Evolutionary conservation across 177 flowering plant species (phyloP).

Genomic region (Vitis hybrid): DNA sequence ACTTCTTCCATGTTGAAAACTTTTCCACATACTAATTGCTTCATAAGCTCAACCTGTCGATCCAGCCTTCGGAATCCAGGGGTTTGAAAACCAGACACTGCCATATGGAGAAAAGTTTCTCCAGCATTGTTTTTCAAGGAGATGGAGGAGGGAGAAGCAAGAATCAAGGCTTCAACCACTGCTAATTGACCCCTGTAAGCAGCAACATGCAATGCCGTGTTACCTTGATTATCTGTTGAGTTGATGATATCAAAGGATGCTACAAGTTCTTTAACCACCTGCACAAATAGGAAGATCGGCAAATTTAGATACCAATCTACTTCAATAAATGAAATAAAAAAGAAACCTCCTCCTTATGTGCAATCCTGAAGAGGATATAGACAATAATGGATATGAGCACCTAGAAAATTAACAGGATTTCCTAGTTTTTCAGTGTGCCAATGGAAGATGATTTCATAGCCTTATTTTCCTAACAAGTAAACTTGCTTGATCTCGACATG

Average conservation of each 20-base stretch:
- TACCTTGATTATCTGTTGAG: conserved; percentile 73
- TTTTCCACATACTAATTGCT: conserved; percentile 41
- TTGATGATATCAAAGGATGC: conserved; percentile 55
- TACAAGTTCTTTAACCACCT: conserved; percentile 74
- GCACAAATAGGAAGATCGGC: conserved; percentile 18
- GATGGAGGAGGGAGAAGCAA: conserved; percentile 49
- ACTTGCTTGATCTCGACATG: too few species aligned
- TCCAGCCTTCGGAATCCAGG: conserved; percentile 77
- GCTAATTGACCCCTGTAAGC: conserved; percentile 70
- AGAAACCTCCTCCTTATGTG: too few species aligned
- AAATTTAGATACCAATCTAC: too few species aligned
- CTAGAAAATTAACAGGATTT: too few species aligned
- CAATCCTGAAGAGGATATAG: too few species aligned
- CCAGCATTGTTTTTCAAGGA: conserved; percentile 58
- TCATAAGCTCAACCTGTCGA: conserved; percentile 72
- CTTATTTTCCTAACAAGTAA: too few species aligned
- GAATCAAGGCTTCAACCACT: conserved; percentile 54
- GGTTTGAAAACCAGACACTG: conserved; percentile 74
- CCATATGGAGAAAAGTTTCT: conserved; percentile 83
- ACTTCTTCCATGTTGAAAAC: conserved; percentile 41
- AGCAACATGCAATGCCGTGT: conserved; percentile 75
- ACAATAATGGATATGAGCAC: too few species aligned
- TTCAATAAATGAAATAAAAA: too few species aligned
- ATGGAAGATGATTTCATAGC: too few species aligned
- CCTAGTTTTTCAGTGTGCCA: too few species aligned